A percentile compares a stretch with the other conserved stretches of the same genome.
phyloP scores from a whole-genome alignment of 2,329 filamentous ascomycete species.

The Fusarium clavum region DNA sequence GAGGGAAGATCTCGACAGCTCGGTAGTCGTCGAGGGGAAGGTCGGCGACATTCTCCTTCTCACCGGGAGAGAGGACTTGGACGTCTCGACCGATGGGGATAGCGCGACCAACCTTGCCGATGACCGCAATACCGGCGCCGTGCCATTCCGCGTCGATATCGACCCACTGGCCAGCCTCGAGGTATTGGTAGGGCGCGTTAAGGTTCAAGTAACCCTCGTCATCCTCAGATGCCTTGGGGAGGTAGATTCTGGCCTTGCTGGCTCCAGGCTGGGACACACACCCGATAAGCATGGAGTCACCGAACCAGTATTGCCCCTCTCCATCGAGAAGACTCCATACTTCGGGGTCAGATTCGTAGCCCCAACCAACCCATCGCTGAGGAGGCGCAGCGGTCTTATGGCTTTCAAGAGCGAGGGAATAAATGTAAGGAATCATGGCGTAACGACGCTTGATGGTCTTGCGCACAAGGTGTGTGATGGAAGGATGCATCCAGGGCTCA shows the following conservation, averaged over 20 bases:
- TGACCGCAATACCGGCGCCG: constrained; percentile 54
- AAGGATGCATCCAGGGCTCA: constrained; percentile 82
- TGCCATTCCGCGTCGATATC: constrained; percentile 57
- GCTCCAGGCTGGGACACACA: constrained; percentile 74
- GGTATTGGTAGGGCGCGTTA: constrained; percentile 69
- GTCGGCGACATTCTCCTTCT: constrained; percentile 53
- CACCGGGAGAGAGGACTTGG: constrained; percentile 51
- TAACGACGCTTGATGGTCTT: constrained; percentile 77
- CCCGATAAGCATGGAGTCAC: constrained; percentile 72
- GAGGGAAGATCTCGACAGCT: constrained; percentile 58
- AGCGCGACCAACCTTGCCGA: constrained; percentile 54
- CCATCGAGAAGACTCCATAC: constrained; percentile 75
- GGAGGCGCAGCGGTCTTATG: constrained; percentile 71
- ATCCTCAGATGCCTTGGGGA: constrained; percentile 65
- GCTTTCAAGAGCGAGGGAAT: constrained; percentile 71
- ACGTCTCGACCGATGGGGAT: constrained; percentile 55
- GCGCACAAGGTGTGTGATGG: constrained; percentile 71
- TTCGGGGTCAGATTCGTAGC: constrained; percentile 73
- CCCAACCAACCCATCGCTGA: constrained; percentile 80
- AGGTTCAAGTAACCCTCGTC: constrained; percentile 72
- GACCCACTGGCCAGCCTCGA: constrained; percentile 58
- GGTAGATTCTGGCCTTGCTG: constrained; percentile 67
- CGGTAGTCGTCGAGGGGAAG: constrained; percentile 57
- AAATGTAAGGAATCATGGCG: constrained; percentile 77
- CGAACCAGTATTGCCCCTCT: constrained; percentile 80